Percentiles rank a stretch among this genome's conserved stretches.
These are phyloP conservation scores for Monosporozyma unispora DNA, from an alignment of 805 yeast genomes.

Conservation along the genomic window DNA sequence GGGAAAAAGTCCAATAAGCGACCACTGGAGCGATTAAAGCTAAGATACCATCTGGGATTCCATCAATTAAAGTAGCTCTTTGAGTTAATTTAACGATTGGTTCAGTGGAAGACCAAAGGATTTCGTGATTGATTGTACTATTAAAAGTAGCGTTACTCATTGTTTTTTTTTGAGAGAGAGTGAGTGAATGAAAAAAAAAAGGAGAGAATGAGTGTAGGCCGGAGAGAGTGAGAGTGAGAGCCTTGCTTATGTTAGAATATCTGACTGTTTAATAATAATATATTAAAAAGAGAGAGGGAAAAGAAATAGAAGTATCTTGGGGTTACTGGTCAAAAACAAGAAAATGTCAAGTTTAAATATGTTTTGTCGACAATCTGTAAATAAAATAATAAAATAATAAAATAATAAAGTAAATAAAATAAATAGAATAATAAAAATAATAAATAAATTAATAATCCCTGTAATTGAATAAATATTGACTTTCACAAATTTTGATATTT, in stretches of 20 bases:
- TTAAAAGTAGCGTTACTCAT: conserved; percentile 1
- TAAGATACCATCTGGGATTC: conserved; percentile 48
- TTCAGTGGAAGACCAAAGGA: conserved; percentile 9
- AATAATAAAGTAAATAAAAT: too few relatives aligned
- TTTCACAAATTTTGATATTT: too few relatives aligned
- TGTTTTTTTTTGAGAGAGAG: not conserved
- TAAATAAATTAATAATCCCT: too few relatives aligned
- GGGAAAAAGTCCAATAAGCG: conserved; percentile 76
- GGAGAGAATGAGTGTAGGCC: not conserved
- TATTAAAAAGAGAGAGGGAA: not conserved
- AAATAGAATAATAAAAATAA: too few relatives aligned
- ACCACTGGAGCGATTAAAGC: conserved; percentile 69
- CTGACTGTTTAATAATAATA: too few relatives aligned
- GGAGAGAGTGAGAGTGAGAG: not conserved
- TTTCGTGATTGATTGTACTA: not conserved
- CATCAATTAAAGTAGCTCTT: conserved; percentile 7
- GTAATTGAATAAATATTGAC: too few relatives aligned
- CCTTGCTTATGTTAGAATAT: not conserved
- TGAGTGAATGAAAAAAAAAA: not conserved
- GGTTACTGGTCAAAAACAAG: too few relatives aligned
- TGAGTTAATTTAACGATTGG: conserved; percentile 21
- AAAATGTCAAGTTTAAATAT: too few relatives aligned
- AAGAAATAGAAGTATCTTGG: too few relatives aligned
- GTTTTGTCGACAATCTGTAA: too few relatives aligned
- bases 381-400: too few relatives aligned